Conservation (phyloP, 352 stramenopile genomes). For the Phytophthora pinifolia region DNA sequence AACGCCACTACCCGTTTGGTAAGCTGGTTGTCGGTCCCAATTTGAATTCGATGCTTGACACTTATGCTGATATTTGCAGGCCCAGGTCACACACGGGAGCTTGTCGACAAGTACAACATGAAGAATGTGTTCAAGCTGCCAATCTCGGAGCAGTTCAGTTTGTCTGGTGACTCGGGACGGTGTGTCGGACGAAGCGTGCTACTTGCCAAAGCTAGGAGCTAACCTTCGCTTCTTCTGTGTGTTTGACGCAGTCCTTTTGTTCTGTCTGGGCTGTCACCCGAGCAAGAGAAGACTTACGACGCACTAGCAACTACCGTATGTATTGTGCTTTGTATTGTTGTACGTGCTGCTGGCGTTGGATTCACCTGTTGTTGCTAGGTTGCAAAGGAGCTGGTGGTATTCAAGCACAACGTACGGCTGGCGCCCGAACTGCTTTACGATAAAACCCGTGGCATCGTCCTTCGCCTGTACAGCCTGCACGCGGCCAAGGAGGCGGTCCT, state of each 20-base stretch:
- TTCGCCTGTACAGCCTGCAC: constrained; percentile 71
- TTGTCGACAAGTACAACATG: constrained; percentile 80
- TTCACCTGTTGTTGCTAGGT: constrained; percentile 38
- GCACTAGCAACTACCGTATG: constrained; percentile 57
- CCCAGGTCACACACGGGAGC: constrained; percentile 67
- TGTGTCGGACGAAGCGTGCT: constrained; percentile 19
- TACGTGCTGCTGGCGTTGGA: not conserved
- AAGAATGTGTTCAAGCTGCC: constrained; percentile 87
- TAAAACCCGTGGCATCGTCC: constrained; percentile 74
- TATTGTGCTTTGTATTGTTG: not conserved
- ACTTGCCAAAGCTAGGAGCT: not conserved
- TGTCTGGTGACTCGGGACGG: constrained; percentile 72
- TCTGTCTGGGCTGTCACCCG: constrained; percentile 60
- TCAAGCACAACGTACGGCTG: constrained; percentile 69
- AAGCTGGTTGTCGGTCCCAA: not conserved
- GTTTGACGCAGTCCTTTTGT: constrained; percentile 69
- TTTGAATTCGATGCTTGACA: not conserved
- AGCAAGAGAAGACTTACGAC: constrained; percentile 74
- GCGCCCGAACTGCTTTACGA: constrained; percentile 82
- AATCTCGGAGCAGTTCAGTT: constrained; percentile 76
- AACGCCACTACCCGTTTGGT: constrained; percentile 89
- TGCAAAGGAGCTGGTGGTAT: constrained; percentile 74
- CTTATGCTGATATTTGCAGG: constrained; percentile 30
- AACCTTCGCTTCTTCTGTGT: not conserved
- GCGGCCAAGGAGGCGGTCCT: constrained; percentile 76